Conservation (phyloP, 2,329 filamentous ascomycete genomes). For the Aspergillus novofumigatus region DNA sequence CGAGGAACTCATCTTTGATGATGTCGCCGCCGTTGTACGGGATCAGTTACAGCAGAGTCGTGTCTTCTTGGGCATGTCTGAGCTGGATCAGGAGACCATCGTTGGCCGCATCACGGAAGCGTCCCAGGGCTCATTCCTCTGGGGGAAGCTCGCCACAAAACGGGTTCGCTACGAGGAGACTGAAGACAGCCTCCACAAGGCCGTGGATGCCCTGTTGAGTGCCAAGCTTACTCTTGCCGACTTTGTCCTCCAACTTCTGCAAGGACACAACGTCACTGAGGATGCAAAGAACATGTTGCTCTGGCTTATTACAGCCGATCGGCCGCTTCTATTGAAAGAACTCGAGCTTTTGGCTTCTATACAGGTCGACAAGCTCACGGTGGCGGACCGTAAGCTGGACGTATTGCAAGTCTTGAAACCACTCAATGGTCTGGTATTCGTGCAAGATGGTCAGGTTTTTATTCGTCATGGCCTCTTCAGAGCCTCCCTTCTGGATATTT, state of each 20-base stretch:
- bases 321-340: constrained; percentile 33
- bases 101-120: constrained; percentile 30
- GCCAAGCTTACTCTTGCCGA: constrained; percentile 27
- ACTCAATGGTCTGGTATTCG: constrained; percentile 29
- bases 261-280: constrained; percentile 24
- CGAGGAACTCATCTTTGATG: constrained; percentile 34
- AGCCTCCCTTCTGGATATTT: constrained; percentile 27
- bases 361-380: constrained; percentile 26
- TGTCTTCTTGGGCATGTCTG: constrained; percentile 22
- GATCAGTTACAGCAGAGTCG: constrained; percentile 22
- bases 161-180: constrained; percentile 24
- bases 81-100: constrained; percentile 31
- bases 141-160: constrained; percentile 36
- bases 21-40: constrained; percentile 32
- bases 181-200: constrained; percentile 22
- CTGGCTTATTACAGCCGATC: constrained; percentile 36
- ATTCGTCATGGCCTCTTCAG: constrained; percentile 36
- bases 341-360: constrained; percentile 28
- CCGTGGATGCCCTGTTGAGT: constrained; percentile 24
- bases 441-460: constrained; percentile 32
- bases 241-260: constrained; percentile 26
- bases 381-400: constrained; percentile 26
- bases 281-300: constrained; percentile 31
- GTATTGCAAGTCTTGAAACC: constrained; percentile 25
- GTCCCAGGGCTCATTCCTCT: constrained; percentile 37